phyloP scores from a whole-genome alignment of 768 basidiomycete species.

The Suillus ampliporus region DNA sequence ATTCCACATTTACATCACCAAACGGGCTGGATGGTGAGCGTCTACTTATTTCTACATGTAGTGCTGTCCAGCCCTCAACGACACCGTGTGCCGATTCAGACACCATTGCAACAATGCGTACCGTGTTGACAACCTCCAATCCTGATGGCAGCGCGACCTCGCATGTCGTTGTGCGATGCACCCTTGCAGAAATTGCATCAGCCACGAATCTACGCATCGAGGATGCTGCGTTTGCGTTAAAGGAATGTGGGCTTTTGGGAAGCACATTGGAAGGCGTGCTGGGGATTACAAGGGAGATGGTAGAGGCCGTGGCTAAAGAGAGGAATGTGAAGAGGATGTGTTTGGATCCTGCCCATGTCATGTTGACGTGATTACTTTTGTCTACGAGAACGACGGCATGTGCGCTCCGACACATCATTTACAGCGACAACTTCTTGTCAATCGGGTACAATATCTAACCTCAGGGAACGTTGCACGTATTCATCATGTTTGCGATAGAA shows the following conservation, averaged over 20 bases:
- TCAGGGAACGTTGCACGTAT: not conserved
- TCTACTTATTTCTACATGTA: constrained; percentile 2
- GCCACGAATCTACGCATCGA: constrained; percentile 84
- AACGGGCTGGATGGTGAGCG: constrained; percentile 47
- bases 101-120: constrained; percentile 43
- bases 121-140: constrained; percentile 61
- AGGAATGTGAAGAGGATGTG: constrained; percentile 75
- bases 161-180: constrained; percentile 70
- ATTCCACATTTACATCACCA: constrained; percentile 38
- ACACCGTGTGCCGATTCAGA: not conserved
- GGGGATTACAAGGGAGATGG: constrained; percentile 66
- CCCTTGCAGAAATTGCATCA: constrained; percentile 76
- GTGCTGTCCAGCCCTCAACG: not conserved
- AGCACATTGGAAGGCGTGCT: constrained; percentile 50
- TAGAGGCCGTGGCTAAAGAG: constrained; percentile 68
- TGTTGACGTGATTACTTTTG: constrained; percentile 39
- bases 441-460: not conserved
- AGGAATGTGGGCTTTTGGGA: constrained; percentile 81
- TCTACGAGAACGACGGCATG: not conserved
- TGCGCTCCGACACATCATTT: not conserved
- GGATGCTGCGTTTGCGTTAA: constrained; percentile 88
- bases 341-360: constrained; percentile 63
- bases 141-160: constrained; percentile 73
- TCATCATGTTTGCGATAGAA: constrained; percentile 7
- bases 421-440: not conserved